Evolutionary conservation across 2,329 filamentous ascomycete genomes (phyloP).

Genomic region (Aschersonia sp.): DNA sequence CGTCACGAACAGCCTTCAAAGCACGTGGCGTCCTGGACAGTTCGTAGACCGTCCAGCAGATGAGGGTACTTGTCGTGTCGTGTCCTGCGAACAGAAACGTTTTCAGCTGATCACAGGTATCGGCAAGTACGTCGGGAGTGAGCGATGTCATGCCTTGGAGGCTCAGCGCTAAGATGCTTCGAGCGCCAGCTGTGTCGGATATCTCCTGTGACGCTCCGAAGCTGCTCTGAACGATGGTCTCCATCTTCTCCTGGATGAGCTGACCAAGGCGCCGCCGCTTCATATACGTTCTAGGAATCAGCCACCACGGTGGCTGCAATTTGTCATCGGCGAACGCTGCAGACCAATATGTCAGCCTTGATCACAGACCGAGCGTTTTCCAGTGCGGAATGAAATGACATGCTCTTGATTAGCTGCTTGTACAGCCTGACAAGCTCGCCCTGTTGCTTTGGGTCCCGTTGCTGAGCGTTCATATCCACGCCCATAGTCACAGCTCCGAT

Average conservation of each 20-base stretch:
- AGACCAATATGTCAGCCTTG: background rate
- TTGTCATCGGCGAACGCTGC: constrained; percentile 3
- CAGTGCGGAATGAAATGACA: background rate
- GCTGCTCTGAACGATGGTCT: background rate
- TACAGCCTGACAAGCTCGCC: constrained; percentile 16
- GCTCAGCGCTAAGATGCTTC: constrained; percentile 16
- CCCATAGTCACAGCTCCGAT: constrained; percentile 21
- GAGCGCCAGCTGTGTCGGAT: background rate
- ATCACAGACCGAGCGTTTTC: background rate
- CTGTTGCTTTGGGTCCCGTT: constrained; percentile 9
- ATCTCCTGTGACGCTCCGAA: background rate
- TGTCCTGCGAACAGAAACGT: constrained; percentile 26
- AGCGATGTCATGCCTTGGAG: constrained; percentile 14
- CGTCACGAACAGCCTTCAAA: constrained; percentile 13
- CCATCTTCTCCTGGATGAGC: constrained; percentile 7
- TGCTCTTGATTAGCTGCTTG: constrained; percentile 9
- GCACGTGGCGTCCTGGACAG: constrained; percentile 16
- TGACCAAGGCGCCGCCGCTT: constrained; percentile 8
- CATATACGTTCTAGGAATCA: constrained; percentile 6
- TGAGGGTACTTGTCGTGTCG: constrained; percentile 22
- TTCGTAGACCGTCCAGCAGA: constrained; percentile 22
- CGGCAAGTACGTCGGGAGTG: constrained; percentile 12
- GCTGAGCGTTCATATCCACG: constrained; percentile 18
- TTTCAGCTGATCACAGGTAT: constrained; percentile 21
- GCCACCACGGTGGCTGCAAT: constrained; percentile 8